Percentiles rank a stretch among this genome's conserved stretches.
phyloP scores from a whole-genome alignment of 164 flowering plant species.

The Dillenia suffruticosa region DNA sequence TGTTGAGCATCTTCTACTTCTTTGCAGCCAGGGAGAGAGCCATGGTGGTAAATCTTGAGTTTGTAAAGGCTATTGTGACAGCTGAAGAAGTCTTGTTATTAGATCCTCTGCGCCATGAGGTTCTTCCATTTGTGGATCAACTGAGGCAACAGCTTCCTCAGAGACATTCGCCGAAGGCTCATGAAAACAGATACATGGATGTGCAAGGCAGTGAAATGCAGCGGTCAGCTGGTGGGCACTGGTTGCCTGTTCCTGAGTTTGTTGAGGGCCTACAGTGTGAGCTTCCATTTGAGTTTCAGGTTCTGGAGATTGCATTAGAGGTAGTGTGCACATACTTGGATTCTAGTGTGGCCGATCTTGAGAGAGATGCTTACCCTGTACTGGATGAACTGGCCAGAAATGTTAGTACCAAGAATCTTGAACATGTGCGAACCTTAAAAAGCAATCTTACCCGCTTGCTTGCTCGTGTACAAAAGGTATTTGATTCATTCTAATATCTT shows the following conservation, averaged over 20 bases:
- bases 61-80: constrained; percentile 88
- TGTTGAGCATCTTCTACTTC: constrained; percentile 4
- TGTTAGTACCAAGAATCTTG: constrained; percentile 91
- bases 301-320: constrained; percentile 84
- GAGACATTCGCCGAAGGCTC: constrained; percentile 25
- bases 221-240: constrained; percentile 35
- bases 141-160: constrained; percentile 69
- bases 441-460: constrained; percentile 89
- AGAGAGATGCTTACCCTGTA: constrained; percentile 76
- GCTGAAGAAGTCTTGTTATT: constrained; percentile 91
- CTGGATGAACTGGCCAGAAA: constrained; percentile 84
- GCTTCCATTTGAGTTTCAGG: constrained; percentile 95
- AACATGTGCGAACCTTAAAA: constrained; percentile 80
- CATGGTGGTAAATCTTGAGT: constrained; percentile 93
- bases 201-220: constrained; percentile 37
- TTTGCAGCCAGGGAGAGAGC: constrained; percentile 89
- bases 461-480: constrained; percentile 96
- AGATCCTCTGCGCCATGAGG: constrained; percentile 83
- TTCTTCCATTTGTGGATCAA: constrained; percentile 86
- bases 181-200: constrained; percentile 27
- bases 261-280: constrained; percentile 67
- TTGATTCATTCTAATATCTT: neutral
- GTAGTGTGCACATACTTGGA: constrained; percentile 80
- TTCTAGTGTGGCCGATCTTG: constrained; percentile 74
- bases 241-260: constrained; percentile 59